Evolutionary conservation across 345 rosid species (phyloP).

Genomic region (Populus alba): DNA sequence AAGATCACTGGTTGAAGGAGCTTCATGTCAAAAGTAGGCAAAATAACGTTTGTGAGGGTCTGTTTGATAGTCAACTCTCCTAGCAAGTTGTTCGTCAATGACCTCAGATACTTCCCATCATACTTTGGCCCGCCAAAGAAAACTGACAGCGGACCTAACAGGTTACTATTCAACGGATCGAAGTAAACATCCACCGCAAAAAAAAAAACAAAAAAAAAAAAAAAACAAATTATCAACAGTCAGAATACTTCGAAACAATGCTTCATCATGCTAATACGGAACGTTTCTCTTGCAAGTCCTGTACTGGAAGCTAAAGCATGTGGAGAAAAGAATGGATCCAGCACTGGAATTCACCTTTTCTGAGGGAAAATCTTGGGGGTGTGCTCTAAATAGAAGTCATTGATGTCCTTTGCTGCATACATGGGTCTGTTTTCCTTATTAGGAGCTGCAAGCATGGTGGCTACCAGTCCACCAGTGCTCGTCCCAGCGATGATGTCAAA

Average conservation of each 20-base stretch:
- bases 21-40: slow-evolving; percentile 24
- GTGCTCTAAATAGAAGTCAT: slow-evolving; percentile 15
- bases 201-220: no score
- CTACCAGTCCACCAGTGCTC: slow-evolving; percentile 10
- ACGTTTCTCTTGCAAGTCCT: no score
- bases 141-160: neutral
- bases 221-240: no score
- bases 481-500: slow-evolving; percentile 18
- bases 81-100: neutral
- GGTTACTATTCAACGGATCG: no score
- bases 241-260: no score
- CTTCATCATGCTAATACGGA: no score
- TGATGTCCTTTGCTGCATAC: slow-evolving; percentile 24
- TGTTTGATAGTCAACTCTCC: slow-evolving; percentile 10
- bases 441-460: slow-evolving; percentile 16
- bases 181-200: no score
- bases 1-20: slow-evolving; percentile 22
- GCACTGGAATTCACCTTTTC: slow-evolving; percentile 6
- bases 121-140: slow-evolving; percentile 15
- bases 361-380: slow-evolving; percentile 23
- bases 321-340: no score
- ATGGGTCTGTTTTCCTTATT: slow-evolving; percentile 13
- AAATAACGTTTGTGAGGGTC: slow-evolving; percentile 8
- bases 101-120: slow-evolving; percentile 19
- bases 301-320: no score